Conservation (phyloP, 78 protist species). For the Cavenderia fasciculata region DNA sequence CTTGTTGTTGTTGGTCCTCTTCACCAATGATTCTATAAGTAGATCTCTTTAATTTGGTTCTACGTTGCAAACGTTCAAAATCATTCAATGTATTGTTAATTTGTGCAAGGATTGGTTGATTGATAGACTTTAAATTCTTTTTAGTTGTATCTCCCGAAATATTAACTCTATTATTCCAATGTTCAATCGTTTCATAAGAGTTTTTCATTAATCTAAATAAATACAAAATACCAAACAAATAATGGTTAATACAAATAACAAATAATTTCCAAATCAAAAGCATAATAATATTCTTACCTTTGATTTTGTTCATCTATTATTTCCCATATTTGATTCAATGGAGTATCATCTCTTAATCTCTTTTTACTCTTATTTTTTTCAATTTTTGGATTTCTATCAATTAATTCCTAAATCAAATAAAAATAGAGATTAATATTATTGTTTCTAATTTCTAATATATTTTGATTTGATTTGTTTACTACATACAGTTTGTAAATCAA, state of each 20-base stretch:
- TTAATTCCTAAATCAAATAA: conserved; percentile 12
- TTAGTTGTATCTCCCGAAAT: background rate
- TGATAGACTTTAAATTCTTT: conserved; percentile 45
- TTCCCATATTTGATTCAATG: conserved; percentile 12
- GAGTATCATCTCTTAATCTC: conserved; percentile 19
- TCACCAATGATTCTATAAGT: conserved; percentile 18
- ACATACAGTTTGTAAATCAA: conserved; percentile 26
- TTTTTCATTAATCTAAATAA: background rate
- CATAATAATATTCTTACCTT: too few relatives aligned
- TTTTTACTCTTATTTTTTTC: background rate
- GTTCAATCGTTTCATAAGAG: background rate
- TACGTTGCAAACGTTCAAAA: conserved; percentile 29
- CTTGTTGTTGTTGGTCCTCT: conserved; percentile 2
- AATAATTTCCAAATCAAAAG: too few relatives aligned
- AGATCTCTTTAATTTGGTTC: conserved; percentile 46
- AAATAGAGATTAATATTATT: too few relatives aligned
- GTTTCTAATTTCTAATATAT: too few relatives aligned
- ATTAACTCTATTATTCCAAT: conserved; percentile 48
- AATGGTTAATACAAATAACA: too few relatives aligned
- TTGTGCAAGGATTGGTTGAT: conserved; percentile 53
- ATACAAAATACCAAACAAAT: too few relatives aligned
- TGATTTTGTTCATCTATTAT: conserved; percentile 47
- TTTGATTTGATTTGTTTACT: too few relatives aligned
- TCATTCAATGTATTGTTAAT: conserved; percentile 50
- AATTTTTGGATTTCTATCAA: conserved; percentile 14